phyloP scores from a whole-genome alignment of 1,139 yeast species.

The Nakaseomyces bracarensis region DNA sequence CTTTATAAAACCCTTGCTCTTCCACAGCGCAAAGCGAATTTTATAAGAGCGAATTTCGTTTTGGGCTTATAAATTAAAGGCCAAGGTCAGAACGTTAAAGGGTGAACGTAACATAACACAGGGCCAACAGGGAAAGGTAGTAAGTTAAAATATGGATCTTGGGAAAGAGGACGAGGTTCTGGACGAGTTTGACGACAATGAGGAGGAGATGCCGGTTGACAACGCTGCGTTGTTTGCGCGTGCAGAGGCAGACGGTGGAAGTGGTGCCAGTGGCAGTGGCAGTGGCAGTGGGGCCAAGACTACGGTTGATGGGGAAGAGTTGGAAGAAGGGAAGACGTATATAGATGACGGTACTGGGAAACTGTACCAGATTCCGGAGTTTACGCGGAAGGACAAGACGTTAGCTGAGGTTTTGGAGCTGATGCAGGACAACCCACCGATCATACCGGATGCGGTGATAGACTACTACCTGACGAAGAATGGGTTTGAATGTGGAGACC shows the following conservation, averaged over 20 bases:
- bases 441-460: conserved; percentile 96
- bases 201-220: conserved; percentile 33
- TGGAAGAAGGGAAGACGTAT: conserved; percentile 16
- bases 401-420: conserved; percentile 75
- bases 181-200: conserved; percentile 36
- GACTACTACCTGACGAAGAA: conserved; percentile 84
- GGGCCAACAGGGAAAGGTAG: neutral
- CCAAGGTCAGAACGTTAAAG: neutral
- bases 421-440: conserved; percentile 92
- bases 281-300: conserved; percentile 17
- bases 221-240: conserved; percentile 12
- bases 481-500: conserved; percentile 78
- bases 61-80: neutral
- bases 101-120: neutral
- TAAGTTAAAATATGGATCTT: conserved; percentile 24
- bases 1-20: conserved; percentile 25
- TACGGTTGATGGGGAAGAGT: too few species aligned
- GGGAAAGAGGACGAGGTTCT: conserved; percentile 35
- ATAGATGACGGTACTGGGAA: conserved; percentile 28
- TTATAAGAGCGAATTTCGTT: too few species aligned
- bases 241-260: conserved; percentile 15
- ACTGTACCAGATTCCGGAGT: conserved; percentile 50
- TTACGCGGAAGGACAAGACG: conserved; percentile 78
- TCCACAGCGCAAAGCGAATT: too few species aligned
- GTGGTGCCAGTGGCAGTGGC: conserved; percentile 21